Conservation (phyloP, 1,284 basidiomycete species). For the Athelia sp. region DNA sequence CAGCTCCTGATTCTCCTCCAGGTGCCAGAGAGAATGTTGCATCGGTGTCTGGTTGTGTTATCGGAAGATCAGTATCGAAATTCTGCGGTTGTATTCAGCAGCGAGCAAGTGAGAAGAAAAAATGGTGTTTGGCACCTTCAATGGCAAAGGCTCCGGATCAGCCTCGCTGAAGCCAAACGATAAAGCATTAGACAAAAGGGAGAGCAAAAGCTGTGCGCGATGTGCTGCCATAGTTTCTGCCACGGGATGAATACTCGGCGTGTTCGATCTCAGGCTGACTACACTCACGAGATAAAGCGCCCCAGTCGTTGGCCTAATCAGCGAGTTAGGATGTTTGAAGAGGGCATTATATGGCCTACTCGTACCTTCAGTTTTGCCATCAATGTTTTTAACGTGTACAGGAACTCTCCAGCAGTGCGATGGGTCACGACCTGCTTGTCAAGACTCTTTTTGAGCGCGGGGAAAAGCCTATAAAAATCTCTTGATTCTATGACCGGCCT, state of each 20-base stretch:
- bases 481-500: conserved; percentile 60
- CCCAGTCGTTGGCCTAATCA: conserved; percentile 56
- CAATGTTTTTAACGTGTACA: conserved; percentile 53
- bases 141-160: conserved; percentile 37
- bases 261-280: too few species aligned
- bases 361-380: conserved; percentile 64
- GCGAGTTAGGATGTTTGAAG: background rate
- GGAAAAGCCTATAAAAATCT: conserved; percentile 52
- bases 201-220: conserved; percentile 39
- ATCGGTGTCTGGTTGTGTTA: conserved; percentile 30
- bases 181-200: conserved; percentile 39
- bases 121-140: conserved; percentile 47
- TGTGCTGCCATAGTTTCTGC: conserved; percentile 55
- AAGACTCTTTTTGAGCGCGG: conserved; percentile 37
- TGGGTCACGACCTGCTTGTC: conserved; percentile 46
- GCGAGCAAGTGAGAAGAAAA: background rate
- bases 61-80: conserved; percentile 37
- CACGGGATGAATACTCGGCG: too few species aligned
- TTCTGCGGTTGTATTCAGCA: conserved; percentile 30
- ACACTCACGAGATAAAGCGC: conserved; percentile 51
- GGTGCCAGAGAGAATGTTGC: conserved; percentile 31
- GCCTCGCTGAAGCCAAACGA: conserved; percentile 40
- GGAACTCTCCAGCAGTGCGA: conserved; percentile 44
- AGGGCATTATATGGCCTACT: background rate
- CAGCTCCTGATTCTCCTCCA: conserved; percentile 5